phyloP scores from a whole-genome alignment of 257 asterid species.

The Primulina eburnea region DNA sequence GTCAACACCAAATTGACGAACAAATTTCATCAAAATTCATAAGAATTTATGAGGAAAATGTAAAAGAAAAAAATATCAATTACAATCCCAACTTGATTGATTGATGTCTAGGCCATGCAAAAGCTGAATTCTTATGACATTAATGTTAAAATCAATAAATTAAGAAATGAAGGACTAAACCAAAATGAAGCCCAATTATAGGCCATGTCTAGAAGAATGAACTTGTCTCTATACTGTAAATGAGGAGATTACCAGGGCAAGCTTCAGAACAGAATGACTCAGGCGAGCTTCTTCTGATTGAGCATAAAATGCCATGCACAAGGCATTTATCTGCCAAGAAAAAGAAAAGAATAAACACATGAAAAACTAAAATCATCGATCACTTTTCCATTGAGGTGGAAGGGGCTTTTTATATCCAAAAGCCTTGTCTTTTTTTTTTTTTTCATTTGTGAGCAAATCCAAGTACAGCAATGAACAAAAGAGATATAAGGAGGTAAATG shows the following conservation, averaged over 20 bases:
- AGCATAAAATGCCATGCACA: slow-evolving; percentile 99
- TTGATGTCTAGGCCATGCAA: slow-evolving; percentile 1
- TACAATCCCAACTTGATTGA: slow-evolving; percentile 8
- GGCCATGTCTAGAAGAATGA: slow-evolving; percentile 19
- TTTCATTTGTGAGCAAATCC: background rate
- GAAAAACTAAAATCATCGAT: slow-evolving; percentile 5
- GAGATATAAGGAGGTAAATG: background rate
- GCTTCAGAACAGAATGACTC: slow-evolving; percentile 94
- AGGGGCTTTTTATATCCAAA: background rate
- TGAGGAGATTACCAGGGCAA: slow-evolving; percentile 68
- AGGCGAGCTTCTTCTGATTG: slow-evolving; percentile 97
- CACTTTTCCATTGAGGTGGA: background rate
- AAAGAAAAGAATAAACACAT: slow-evolving; percentile 1
- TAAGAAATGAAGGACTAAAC: slow-evolving; percentile 5
- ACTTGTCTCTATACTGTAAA: slow-evolving; percentile 22
- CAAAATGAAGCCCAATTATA: slow-evolving; percentile 2
- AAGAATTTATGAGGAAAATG: background rate
- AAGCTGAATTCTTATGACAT: slow-evolving; percentile 14
- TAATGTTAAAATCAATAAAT: background rate
- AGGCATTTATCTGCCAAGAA: slow-evolving; percentile 72
- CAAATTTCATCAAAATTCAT: background rate
- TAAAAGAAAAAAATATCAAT: background rate
- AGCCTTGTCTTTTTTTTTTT: background rate
- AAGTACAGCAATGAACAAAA: background rate
- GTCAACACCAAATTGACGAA: background rate